phyloP scores from a whole-genome alignment of 305 asterid species.

The Petunia hybrid region DNA sequence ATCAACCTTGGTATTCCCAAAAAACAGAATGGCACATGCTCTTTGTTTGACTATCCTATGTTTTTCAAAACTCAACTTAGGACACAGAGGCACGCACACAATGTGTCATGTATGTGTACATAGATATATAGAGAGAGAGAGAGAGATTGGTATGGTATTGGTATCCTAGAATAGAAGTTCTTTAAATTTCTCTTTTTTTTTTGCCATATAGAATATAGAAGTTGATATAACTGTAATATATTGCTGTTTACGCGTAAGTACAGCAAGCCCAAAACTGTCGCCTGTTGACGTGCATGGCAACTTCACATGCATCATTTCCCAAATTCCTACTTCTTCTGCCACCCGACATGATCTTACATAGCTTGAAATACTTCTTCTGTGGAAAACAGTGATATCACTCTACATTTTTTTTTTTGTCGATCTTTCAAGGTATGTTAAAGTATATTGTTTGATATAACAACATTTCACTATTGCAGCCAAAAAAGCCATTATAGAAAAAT shows the following conservation, averaged over 20 bases:
- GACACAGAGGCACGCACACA: too few relatives aligned
- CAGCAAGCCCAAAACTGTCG: conserved; percentile 2
- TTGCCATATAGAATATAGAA: neutral
- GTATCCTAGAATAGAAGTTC: neutral
- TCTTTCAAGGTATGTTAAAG: too few relatives aligned
- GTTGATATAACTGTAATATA: conserved; percentile 1
- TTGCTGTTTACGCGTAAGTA: neutral
- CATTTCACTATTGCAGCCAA: too few relatives aligned
- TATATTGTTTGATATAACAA: too few relatives aligned
- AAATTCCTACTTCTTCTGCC: conserved; percentile 15
- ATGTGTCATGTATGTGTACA: too few relatives aligned
- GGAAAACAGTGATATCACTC: too few relatives aligned
- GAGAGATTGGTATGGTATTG: neutral
- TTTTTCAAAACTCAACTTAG: neutral
- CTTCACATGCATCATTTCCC: conserved; percentile 13
- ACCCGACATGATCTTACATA: neutral
- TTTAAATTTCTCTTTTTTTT: too few relatives aligned
- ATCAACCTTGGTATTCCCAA: neutral
- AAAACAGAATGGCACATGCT: conserved; percentile 24
- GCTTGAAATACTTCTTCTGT: neutral
- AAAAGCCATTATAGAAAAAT: too few relatives aligned
- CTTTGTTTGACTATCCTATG: neutral
- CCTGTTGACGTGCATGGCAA: conserved; percentile 14
- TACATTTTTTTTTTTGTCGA: too few relatives aligned
- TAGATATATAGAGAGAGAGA: neutral